Evolutionary conservation across 2,329 filamentous ascomycete species (phyloP), one percentile per base, ranked within the genome.

Genomic region (Ophiostoma angusticollis): DNA sequence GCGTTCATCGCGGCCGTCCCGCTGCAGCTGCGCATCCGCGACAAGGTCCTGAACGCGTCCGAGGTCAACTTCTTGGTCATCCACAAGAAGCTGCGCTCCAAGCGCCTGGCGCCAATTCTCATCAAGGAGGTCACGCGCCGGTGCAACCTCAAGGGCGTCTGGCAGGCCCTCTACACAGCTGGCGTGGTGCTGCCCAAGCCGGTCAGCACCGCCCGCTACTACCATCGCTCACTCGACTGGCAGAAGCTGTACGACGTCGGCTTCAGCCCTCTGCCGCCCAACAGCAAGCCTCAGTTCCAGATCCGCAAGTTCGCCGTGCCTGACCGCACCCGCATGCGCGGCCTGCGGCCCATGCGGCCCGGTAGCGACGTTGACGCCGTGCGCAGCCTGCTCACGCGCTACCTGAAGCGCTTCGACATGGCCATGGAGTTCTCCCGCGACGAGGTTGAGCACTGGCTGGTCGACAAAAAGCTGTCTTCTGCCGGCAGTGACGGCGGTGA

Each of bases 21-120:
- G 1, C 79, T 91, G 44, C 72, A 79, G 47, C 67, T 98, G 41
- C 78, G 81, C 37, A 78, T 98, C 31, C 82, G 87, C 47, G 68
- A 80, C 43, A 82, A 82, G 43, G 63, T 73, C 41, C 63, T 98
- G 44, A 74, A 78, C 46, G 80, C 83, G 49, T 86, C 84, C 35
- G 91, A 98, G 59, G 91, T 98, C 62, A 98, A 98, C 67, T 98
- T 96, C 63, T 78, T 98, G 49, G 93, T 87, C 54, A 80, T 98
- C 40, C 91, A 98, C 70, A 96, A 96, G 70, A 96, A 96, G 63
- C 76, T 98, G 23, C 84, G 91, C 36, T 78, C 83, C 42, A 95
- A 96, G 67, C 80, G 91, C 39, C 75, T 98, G 31, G 79, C 91
- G 0, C 91, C 91, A 0, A 82, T 96, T 2, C 74, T 98, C 38